phyloP scores from a whole-genome alignment of 495 filamentous ascomycete genomes.

The Xylaria venustula region DNA sequence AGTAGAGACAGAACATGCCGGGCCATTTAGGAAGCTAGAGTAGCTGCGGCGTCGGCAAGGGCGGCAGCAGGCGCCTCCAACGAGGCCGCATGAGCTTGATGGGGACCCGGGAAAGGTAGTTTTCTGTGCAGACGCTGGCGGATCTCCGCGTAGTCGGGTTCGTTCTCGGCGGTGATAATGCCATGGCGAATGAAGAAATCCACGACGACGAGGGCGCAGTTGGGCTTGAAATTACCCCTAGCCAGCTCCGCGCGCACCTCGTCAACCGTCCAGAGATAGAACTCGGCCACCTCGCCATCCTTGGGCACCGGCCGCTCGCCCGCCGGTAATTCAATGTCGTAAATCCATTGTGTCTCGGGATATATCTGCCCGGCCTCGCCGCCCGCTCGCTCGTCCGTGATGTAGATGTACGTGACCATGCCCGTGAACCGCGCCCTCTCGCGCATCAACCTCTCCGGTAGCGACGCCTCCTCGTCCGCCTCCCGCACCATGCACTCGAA shows the following conservation, averaged over 20 bases:
- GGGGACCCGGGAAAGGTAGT: constrained; percentile 73
- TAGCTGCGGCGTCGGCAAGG: constrained; percentile 2
- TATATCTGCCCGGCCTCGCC: constrained; percentile 87
- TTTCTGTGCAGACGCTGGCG: constrained; percentile 70
- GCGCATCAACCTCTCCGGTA: constrained; percentile 69
- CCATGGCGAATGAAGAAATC: constrained; percentile 92
- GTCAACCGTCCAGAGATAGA: constrained; percentile 71
- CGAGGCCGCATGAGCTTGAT: constrained; percentile 41
- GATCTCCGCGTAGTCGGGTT: constrained; percentile 79
- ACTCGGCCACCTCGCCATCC: constrained; percentile 86
- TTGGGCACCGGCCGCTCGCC: constrained; percentile 68
- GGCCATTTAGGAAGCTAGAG: background rate
- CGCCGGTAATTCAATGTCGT: constrained; percentile 75
- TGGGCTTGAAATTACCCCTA: constrained; percentile 84
- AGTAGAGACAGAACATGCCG: no score
- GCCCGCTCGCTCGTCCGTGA: constrained; percentile 72
- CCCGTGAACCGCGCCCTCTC: constrained; percentile 56
- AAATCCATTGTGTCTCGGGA: constrained; percentile 89
- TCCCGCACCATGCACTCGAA: constrained; percentile 84
- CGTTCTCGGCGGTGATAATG: constrained; percentile 76
- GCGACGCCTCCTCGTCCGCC: constrained; percentile 82
- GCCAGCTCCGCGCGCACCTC: constrained; percentile 70
- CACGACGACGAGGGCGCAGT: constrained; percentile 78
- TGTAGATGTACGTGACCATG: constrained; percentile 81
- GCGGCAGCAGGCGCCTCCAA: background rate